Percentiles rank a stretch among this genome's conserved stretches.
These are phyloP conservation scores for Trichoderma breve DNA, from an alignment of 2,329 filamentous ascomycete genomes.

Conservation along the genomic window DNA sequence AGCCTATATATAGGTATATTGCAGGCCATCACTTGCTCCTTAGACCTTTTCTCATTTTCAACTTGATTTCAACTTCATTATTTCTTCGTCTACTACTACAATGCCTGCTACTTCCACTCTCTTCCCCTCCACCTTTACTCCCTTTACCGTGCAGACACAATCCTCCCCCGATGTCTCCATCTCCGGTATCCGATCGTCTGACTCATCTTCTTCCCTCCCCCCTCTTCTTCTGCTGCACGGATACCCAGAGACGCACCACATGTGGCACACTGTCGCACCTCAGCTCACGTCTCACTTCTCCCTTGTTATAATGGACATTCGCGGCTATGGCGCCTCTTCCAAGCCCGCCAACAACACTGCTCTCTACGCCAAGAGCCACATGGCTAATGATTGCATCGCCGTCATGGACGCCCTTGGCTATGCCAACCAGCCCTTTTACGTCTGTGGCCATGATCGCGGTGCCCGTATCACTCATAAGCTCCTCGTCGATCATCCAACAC, in stretches of 20 bases:
- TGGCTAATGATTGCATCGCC: slow-evolving; percentile 46
- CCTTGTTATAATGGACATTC: slow-evolving; percentile 47
- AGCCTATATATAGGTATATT: neutral
- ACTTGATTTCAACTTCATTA: neutral
- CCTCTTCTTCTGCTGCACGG: slow-evolving; percentile 51
- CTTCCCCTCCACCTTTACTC: neutral
- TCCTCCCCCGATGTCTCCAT: slow-evolving; percentile 4
- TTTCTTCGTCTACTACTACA: neutral
- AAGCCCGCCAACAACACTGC: slow-evolving; percentile 37
- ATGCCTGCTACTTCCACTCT: neutral
- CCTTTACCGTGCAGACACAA: slow-evolving; percentile 8
- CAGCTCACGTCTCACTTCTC: slow-evolving; percentile 41
- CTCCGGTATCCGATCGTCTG: neutral
- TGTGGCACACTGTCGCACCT: slow-evolving; percentile 49
- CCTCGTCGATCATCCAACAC: slow-evolving; percentile 44
- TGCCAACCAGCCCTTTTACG: slow-evolving; percentile 37
- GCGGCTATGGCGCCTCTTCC: slow-evolving; percentile 51
- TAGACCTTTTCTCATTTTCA: neutral
- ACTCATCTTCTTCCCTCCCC: slow-evolving; percentile 30
- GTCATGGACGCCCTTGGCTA: slow-evolving; percentile 46
- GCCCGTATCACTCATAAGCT: slow-evolving; percentile 55
- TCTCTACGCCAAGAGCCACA: slow-evolving; percentile 47
- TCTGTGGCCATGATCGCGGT: slow-evolving; percentile 58
- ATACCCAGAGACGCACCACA: slow-evolving; percentile 51
- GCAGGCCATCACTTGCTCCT: neutral